phyloP scores from a whole-genome alignment of 495 filamentous ascomycete species.

The Penicillium canescens region DNA sequence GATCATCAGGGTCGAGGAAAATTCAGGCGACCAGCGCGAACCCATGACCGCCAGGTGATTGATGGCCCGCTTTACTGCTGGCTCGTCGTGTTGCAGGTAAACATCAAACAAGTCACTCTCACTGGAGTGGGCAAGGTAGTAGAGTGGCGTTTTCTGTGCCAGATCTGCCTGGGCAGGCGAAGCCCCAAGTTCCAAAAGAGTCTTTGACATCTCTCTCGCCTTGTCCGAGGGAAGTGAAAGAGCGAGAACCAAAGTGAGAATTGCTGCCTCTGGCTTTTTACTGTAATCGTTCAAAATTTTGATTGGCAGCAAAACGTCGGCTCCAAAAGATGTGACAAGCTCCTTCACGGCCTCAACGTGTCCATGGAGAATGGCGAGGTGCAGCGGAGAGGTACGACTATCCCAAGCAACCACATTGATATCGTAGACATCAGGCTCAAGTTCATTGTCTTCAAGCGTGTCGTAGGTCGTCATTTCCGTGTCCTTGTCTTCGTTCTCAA shows the following conservation, averaged over 20 bases:
- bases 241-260: slow-evolving; percentile 65
- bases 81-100: slow-evolving; percentile 58
- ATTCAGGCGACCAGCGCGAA: slow-evolving; percentile 6
- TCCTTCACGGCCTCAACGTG: slow-evolving; percentile 65
- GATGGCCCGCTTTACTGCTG: slow-evolving; percentile 60
- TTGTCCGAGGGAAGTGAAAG: slow-evolving; percentile 56
- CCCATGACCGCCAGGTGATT: slow-evolving; percentile 54
- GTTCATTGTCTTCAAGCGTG: slow-evolving; percentile 51
- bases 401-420: slow-evolving; percentile 78
- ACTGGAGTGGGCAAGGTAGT: slow-evolving; percentile 50
- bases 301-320: slow-evolving; percentile 70
- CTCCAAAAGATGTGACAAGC: slow-evolving; percentile 71
- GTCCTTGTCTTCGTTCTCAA: slow-evolving; percentile 43
- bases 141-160: slow-evolving; percentile 57
- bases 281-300: slow-evolving; percentile 53
- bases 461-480: slow-evolving; percentile 31
- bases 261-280: slow-evolving; percentile 51
- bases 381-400: slow-evolving; percentile 64
- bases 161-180: slow-evolving; percentile 71
- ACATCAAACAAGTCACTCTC: slow-evolving; percentile 55
- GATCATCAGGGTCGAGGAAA: slow-evolving; percentile 40
- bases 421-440: slow-evolving; percentile 76
- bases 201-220: slow-evolving; percentile 57
- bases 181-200: slow-evolving; percentile 68
- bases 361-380: slow-evolving; percentile 73